phyloP scores from a whole-genome alignment of 352 stramenopile species.

The Phytophthora sp. region DNA sequence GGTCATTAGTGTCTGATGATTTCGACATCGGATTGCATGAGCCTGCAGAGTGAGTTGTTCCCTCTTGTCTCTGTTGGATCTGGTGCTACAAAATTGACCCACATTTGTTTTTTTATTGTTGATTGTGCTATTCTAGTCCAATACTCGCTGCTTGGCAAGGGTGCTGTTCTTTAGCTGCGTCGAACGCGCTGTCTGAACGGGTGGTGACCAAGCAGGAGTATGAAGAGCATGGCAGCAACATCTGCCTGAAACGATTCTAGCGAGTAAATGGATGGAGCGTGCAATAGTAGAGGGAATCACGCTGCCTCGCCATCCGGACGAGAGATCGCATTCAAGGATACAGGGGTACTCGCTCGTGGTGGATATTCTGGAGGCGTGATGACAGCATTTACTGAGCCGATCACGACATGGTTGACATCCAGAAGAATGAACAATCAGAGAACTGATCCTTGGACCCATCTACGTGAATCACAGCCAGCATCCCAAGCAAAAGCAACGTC shows the following conservation, averaged over 20 bases:
- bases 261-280: not conserved
- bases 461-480: not conserved
- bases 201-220: constrained; percentile 76
- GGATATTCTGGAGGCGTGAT: constrained; percentile 23
- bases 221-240: constrained; percentile 77
- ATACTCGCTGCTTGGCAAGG: constrained; percentile 65
- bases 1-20: constrained; percentile 59
- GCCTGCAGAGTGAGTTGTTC: constrained; percentile 66
- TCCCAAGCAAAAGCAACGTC: constrained; percentile 21
- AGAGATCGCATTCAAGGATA: constrained; percentile 25
- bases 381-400: constrained; percentile 13
- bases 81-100: too few species aligned
- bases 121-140: constrained; percentile 41
- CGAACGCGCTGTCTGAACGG: constrained; percentile 31
- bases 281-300: too few species aligned
- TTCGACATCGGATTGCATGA: constrained; percentile 51
- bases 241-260: constrained; percentile 54
- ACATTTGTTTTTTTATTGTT: constrained; percentile 1
- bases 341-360: constrained; percentile 19
- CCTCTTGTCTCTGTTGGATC: too few species aligned
- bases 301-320: constrained; percentile 17
- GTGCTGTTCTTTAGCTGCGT: constrained; percentile 51
- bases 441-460: not conserved
- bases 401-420: not conserved
- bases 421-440: not conserved